A percentile compares a stretch with the other conserved stretches of the same genome.
phyloP scores from a whole-genome alignment of 2,329 filamentous ascomycete species.

The Ascomycota sp. region DNA sequence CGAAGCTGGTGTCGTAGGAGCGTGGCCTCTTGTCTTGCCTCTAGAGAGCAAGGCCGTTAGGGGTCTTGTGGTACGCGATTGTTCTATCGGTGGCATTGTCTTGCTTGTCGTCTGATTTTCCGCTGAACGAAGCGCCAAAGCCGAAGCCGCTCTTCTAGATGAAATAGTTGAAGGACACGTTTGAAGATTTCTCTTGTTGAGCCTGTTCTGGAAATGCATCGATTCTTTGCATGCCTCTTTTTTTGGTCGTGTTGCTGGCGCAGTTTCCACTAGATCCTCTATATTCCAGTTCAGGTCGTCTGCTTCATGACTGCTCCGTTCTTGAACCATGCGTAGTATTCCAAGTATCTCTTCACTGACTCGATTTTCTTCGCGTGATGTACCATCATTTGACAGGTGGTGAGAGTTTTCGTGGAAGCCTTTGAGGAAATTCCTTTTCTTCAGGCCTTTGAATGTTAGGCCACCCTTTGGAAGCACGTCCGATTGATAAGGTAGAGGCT shows the following conservation, averaged over 20 bases:
- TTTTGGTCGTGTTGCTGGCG: not conserved
- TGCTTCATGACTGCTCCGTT: conserved; percentile 43
- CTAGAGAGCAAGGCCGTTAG: conserved; percentile 11
- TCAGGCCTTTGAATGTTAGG: conserved; percentile 33
- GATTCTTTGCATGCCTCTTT: not conserved
- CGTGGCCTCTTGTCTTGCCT: conserved; percentile 14
- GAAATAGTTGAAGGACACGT: conserved; percentile 10
- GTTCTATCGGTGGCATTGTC: not conserved
- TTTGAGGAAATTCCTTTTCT: conserved; percentile 34
- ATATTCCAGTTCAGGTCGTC: conserved; percentile 39
- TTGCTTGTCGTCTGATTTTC: not conserved
- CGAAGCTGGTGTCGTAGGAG: conserved; percentile 20
- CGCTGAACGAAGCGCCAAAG: conserved; percentile 15
- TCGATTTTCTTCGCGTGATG: conserved; percentile 38
- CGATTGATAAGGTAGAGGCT: conserved; percentile 43
- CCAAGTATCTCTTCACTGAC: conserved; percentile 29
- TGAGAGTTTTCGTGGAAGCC: conserved; percentile 39
- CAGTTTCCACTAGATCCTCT: conserved; percentile 28
- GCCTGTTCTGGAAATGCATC: not conserved
- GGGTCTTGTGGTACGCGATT: conserved; percentile 6
- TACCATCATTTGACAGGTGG: conserved; percentile 44
- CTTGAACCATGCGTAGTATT: conserved; percentile 35
- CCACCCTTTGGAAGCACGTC: conserved; percentile 39
- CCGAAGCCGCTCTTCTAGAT: conserved; percentile 30
- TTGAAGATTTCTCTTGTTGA: conserved; percentile 1